A percentile compares a stretch with the other conserved stretches of the same genome.
Conservation (phyloP, 1,284 basidiomycete genomes). For the Ustilago nuda region DNA sequence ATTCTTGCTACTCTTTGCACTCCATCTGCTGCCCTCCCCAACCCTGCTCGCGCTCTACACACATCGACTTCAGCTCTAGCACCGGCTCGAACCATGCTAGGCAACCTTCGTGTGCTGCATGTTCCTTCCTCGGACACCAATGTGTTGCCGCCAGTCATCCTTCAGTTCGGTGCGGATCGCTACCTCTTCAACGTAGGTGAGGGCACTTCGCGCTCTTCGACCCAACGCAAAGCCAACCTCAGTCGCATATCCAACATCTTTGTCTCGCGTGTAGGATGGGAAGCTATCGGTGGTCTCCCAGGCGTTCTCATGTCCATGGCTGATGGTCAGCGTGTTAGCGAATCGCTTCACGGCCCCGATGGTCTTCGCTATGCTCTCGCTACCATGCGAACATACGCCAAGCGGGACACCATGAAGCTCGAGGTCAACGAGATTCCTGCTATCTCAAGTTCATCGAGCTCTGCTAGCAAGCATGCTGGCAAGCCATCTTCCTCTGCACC, state of each 20-base stretch:
- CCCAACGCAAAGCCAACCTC: conserved; percentile 77
- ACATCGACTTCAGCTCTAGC: background rate
- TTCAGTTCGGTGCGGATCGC: conserved; percentile 80
- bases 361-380: conserved; percentile 80
- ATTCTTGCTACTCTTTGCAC: conserved; percentile 7
- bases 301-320: conserved; percentile 85
- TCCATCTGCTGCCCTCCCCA: background rate
- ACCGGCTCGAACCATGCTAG: conserved; percentile 29
- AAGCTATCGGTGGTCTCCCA: conserved; percentile 71
- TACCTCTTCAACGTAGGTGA: conserved; percentile 90
- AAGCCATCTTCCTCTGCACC: conserved; percentile 64
- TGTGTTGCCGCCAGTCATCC: conserved; percentile 81
- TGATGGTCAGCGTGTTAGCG: conserved; percentile 75
- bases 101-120: conserved; percentile 57
- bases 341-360: conserved; percentile 79
- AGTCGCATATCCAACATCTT: conserved; percentile 79
- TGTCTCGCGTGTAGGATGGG: conserved; percentile 76
- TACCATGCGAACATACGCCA: conserved; percentile 71
- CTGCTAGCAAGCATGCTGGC: conserved; percentile 35
- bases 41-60: conserved; percentile 10
- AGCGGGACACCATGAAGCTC: conserved; percentile 54
- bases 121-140: conserved; percentile 72
- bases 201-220: conserved; percentile 79
- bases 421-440: conserved; percentile 34
- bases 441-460: conserved; percentile 8